phyloP scores from a whole-genome alignment of 2,329 filamentous ascomycete genomes.

The Fusarium fujikuroi region DNA sequence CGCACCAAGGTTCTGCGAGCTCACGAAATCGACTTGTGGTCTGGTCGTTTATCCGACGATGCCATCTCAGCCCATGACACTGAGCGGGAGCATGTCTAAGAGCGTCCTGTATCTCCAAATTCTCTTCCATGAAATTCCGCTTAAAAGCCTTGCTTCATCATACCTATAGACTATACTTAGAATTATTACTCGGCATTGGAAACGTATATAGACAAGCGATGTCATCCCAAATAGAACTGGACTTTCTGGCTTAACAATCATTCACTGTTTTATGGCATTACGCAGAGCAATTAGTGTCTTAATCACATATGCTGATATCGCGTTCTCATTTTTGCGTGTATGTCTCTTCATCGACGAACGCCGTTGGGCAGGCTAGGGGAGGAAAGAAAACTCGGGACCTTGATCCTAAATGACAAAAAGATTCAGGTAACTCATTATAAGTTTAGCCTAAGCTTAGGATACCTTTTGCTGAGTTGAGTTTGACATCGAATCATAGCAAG shows the following conservation, averaged over 20 bases:
- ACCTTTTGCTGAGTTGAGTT: no score
- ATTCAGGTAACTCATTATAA: no score
- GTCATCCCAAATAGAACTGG: not conserved
- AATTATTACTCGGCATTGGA: not conserved
- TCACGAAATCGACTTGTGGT: conserved; percentile 62
- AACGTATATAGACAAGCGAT: not conserved
- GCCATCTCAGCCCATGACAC: conserved; percentile 2
- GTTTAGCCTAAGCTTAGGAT: no score
- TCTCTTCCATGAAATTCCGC: accelerated
- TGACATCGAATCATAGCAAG: no score
- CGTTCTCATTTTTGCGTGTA: no score
- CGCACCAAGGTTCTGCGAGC: conserved; percentile 49
- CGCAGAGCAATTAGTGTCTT: not conserved
- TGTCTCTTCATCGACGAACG: no score
- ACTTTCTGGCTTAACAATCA: not conserved
- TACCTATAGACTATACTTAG: not conserved
- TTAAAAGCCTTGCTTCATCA: accelerated
- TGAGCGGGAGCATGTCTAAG: not conserved
- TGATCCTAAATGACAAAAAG: no score
- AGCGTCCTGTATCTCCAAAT: accelerated
- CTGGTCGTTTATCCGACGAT: conserved; percentile 30
- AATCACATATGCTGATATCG: not conserved
- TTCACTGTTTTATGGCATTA: accelerated
- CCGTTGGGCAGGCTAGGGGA: no score
- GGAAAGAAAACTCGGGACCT: no score